Evolutionary conservation across 140 eudicot genomes (phyloP).

Genomic region (Cichorium intybus): DNA sequence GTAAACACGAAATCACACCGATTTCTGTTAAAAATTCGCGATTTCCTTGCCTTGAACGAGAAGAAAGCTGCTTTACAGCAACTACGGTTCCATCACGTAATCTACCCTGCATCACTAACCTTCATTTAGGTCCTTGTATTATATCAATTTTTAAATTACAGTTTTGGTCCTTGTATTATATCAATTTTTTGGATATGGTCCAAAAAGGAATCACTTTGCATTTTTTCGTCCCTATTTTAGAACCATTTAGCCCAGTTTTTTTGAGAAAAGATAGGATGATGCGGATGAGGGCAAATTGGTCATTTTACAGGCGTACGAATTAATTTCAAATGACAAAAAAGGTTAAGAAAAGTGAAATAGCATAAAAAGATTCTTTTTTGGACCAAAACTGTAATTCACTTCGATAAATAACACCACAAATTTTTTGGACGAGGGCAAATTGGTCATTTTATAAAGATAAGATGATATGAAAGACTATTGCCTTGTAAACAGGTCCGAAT

Average conservation of each 20-base stretch:
- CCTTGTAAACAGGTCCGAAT: conserved; percentile 39
- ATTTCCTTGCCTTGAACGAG: conserved; percentile 78
- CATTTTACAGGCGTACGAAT: background rate
- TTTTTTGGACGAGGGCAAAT: background rate
- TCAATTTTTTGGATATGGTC: no score
- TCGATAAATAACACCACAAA: no score
- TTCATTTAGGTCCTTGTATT: conserved; percentile 11
- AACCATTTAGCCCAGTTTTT: no score
- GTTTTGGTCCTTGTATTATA: background rate
- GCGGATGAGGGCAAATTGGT: background rate
- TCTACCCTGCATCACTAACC: conserved; percentile 52
- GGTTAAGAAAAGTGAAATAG: background rate
- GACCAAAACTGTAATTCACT: background rate
- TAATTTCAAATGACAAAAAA: background rate
- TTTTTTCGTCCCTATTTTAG: no score
- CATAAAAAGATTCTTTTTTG: no score
- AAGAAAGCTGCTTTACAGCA: conserved; percentile 88
- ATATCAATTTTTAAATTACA: background rate
- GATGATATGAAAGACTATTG: background rate
- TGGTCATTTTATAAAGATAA: background rate
- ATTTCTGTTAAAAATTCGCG: conserved; percentile 86
- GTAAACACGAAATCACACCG: conserved; percentile 81
- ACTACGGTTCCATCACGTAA: conserved; percentile 63
- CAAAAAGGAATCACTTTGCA: no score
- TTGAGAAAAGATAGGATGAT: background rate